phyloP scores from a whole-genome alignment of 306 rosid species.

The Leucaena leucocephala region DNA sequence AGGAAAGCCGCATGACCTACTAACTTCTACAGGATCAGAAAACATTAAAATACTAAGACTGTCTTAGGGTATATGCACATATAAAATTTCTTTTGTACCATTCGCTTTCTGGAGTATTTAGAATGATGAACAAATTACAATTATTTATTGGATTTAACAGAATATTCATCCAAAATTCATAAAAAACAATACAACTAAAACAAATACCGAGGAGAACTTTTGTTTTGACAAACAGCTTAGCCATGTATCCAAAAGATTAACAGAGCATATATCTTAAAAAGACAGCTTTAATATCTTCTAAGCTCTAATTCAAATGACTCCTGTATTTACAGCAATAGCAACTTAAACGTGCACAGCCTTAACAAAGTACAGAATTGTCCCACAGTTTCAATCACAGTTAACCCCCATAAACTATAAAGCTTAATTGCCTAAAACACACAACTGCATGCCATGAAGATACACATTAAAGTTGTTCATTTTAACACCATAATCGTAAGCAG shows the following conservation, averaged over 20 bases:
- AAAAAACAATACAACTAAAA: background rate
- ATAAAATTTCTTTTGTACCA: constrained; percentile 4
- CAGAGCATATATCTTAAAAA: background rate
- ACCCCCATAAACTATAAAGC: constrained; percentile 19
- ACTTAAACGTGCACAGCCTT: constrained; percentile 2
- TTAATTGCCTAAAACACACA: background rate
- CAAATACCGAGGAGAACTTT: background rate
- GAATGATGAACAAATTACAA: constrained; percentile 15
- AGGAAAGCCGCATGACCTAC: background rate
- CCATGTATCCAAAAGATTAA: constrained; percentile 15
- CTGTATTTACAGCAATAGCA: background rate
- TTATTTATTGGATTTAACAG: constrained; percentile 1
- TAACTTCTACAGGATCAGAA: background rate
- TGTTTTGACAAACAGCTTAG: background rate
- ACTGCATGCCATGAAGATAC: background rate
- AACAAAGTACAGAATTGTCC: constrained; percentile 10
- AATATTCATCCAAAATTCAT: background rate
- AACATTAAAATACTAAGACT: background rate
- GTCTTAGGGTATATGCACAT: constrained; percentile 3
- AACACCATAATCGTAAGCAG: constrained; percentile 13
- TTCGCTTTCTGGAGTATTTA: constrained; percentile 1
- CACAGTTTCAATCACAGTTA: background rate
- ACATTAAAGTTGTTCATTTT: background rate
- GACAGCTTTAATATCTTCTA: background rate
- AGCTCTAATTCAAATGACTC: background rate